These are phyloP conservation scores for Plasmodium adleri DNA, from an alignment of 169 alveolate genomes.

Conservation along the genomic window DNA sequence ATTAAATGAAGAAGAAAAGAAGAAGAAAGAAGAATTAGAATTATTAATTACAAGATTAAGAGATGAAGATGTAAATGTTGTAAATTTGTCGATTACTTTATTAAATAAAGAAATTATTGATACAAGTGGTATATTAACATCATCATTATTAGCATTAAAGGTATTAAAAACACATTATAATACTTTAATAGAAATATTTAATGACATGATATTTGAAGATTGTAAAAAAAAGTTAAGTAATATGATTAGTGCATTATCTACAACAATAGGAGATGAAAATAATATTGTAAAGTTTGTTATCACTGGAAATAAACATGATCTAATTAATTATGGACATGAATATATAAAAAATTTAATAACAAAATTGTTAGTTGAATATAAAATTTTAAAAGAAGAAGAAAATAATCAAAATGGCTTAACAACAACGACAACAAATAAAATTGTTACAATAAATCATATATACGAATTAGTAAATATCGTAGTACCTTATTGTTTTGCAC, in stretches of 20 bases:
- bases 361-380: conserved; percentile 44
- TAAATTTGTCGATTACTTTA: conserved; percentile 42
- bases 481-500: conserved; percentile 89
- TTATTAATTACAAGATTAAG: conserved; percentile 45
- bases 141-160: conserved; percentile 57
- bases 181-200: conserved; percentile 51
- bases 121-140: conserved; percentile 66
- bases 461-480: conserved; percentile 83
- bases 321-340: conserved; percentile 71
- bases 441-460: conserved; percentile 25
- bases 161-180: conserved; percentile 51
- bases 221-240: conserved; percentile 61
- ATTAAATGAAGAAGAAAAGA: conserved; percentile 70
- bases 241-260: conserved; percentile 76
- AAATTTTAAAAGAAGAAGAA: conserved; percentile 62
- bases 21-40: conserved; percentile 72
- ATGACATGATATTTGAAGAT: conserved; percentile 56
- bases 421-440: neutral
- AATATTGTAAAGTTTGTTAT: conserved; percentile 64
- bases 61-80: conserved; percentile 40
- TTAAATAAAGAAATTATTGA: conserved; percentile 67
- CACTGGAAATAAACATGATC: conserved; percentile 48
- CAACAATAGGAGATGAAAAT: conserved; percentile 73
- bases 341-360: conserved; percentile 60
- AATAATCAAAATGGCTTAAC: conserved; percentile 1